Percentiles rank a stretch among this genome's conserved stretches.
phyloP scores from a whole-genome alignment of 2,329 filamentous ascomycete genomes.

The Sarocladium kiliense region DNA sequence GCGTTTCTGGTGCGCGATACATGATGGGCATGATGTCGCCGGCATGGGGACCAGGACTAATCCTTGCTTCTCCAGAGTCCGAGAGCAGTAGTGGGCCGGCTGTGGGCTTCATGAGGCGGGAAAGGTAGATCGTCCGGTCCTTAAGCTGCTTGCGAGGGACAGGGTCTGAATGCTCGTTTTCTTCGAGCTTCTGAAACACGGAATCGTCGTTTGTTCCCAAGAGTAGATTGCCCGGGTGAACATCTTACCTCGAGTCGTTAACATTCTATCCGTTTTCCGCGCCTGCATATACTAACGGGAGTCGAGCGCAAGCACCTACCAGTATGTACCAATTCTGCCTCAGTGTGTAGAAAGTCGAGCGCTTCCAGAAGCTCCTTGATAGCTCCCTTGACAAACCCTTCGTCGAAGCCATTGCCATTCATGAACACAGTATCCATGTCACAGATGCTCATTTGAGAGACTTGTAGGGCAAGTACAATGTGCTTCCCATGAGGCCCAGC shows the following conservation, averaged over 20 bases:
- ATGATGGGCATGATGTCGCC: conserved; percentile 24
- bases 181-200: conserved; percentile 16
- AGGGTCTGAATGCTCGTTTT: conserved; percentile 18
- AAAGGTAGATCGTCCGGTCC: conserved; percentile 20
- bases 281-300: conserved; percentile 18
- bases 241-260: conserved; percentile 13
- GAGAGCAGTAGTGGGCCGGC: conserved; percentile 20
- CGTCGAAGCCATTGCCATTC: conserved; percentile 18
- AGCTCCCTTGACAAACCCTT: conserved; percentile 24
- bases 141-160: conserved; percentile 15
- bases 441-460: conserved; percentile 23
- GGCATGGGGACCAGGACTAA: conserved; percentile 19
- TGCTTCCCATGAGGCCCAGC: conserved; percentile 17
- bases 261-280: conserved; percentile 7
- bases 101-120: conserved; percentile 19
- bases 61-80: conserved; percentile 23
- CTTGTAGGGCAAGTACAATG: conserved; percentile 17
- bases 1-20: conserved; percentile 20
- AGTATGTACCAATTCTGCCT: conserved; percentile 25
- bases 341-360: conserved; percentile 28
- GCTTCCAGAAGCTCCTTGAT: conserved; percentile 24
- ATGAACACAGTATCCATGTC: conserved; percentile 26
- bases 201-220: conserved; percentile 18
- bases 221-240: conserved; percentile 21
- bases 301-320: conserved; percentile 17